A percentile compares a stretch with the other conserved stretches of the same genome.
Evolutionary conservation across 768 basidiomycete species (phyloP).

Genomic region (Suillus lakei): DNA sequence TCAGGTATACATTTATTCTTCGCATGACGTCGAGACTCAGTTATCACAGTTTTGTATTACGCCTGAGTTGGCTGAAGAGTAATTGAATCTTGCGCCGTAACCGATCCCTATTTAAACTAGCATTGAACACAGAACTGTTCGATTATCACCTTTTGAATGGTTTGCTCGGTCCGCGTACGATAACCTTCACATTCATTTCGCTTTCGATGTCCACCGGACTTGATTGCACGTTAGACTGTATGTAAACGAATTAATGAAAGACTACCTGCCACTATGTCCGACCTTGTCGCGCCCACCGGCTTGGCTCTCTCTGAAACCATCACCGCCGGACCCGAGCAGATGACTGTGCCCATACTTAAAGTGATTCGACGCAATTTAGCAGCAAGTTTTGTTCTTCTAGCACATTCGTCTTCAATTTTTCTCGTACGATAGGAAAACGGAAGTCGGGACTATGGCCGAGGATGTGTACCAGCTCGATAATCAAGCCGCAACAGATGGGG

Average conservation of each 20-base stretch:
- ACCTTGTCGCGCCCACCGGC: background rate
- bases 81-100: background rate
- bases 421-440: background rate
- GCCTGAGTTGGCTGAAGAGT: background rate
- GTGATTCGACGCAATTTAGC: background rate
- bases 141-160: background rate
- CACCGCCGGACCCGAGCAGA: background rate
- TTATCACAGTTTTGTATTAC: too few relatives aligned
- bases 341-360: too few relatives aligned
- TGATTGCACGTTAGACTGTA: background rate
- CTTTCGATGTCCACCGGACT: constrained; percentile 2
- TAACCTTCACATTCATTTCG: background rate
- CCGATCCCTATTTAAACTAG: background rate
- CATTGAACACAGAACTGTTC: background rate
- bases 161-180: background rate
- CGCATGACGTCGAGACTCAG: background rate
- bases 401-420: background rate
- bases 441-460: background rate
- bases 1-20: constrained; percentile 1
- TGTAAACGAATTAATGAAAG: background rate
- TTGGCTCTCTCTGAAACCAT: background rate
- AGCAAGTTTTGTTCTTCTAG: constrained; percentile 5
- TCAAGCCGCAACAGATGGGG: background rate
- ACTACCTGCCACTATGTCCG: background rate
- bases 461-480: background rate